phyloP scores from a whole-genome alignment of 306 rosid genomes.

The Hippophae gyantsensis region DNA sequence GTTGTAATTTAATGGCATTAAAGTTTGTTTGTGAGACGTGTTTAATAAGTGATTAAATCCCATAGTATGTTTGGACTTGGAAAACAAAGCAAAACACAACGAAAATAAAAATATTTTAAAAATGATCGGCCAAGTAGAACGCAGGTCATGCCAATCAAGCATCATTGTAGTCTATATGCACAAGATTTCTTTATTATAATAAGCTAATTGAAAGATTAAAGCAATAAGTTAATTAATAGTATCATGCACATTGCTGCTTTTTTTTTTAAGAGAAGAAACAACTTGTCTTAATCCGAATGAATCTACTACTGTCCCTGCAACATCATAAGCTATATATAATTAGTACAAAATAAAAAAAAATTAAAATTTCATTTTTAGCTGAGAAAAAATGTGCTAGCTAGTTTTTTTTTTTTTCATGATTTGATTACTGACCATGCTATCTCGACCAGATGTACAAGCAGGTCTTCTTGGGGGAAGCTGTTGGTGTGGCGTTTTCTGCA shows the following conservation, averaged over 20 bases:
- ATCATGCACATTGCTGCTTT: slow-evolving; percentile 23
- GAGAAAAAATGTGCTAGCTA: neutral
- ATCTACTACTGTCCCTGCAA: slow-evolving; percentile 33
- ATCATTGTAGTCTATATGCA: no score
- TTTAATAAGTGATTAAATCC: no score
- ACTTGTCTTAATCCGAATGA: neutral
- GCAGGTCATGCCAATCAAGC: no score
- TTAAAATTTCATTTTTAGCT: no score
- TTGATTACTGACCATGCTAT: slow-evolving; percentile 31
- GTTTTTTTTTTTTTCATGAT: neutral
- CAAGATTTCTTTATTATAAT: neutral
- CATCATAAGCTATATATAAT: neutral
- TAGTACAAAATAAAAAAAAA: neutral
- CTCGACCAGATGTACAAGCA: slow-evolving; percentile 60
- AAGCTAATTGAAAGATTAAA: no score
- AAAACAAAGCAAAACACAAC: no score
- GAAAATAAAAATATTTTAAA: no score
- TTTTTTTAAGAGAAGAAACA: neutral
- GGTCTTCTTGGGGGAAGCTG: slow-evolving; percentile 92
- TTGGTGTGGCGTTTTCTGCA: slow-evolving; percentile 83
- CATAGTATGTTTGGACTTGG: no score
- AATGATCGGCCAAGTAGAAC: no score
- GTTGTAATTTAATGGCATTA: no score
- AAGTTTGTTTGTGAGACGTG: no score
- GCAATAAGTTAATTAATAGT: neutral